phyloP scores from a whole-genome alignment of 1,139 yeast genomes.

The Geotrichum macrosporum region DNA sequence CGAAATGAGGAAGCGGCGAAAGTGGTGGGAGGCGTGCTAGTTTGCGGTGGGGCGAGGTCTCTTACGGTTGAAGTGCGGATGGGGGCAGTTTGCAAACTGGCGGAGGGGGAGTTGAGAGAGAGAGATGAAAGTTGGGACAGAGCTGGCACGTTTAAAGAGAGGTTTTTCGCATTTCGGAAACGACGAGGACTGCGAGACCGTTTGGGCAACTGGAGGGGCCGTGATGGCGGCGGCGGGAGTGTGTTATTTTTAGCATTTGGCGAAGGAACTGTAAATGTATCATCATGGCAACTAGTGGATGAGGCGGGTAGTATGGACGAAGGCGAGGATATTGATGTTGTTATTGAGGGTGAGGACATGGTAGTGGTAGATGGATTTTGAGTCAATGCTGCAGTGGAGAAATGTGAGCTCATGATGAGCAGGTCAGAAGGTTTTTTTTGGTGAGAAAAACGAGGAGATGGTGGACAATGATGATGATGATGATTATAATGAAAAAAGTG shows the following conservation, averaged over 20 bases:
- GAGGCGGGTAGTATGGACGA: background rate
- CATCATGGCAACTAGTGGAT: background rate
- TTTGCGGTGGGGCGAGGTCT: slow-evolving; percentile 6
- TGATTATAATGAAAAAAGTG: too few species aligned
- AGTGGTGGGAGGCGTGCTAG: slow-evolving; percentile 4
- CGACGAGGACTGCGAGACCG: slow-evolving; percentile 7
- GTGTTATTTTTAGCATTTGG: background rate
- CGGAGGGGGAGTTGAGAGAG: slow-evolving; percentile 8
- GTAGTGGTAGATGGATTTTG: background rate
- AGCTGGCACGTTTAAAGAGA: slow-evolving; percentile 18
- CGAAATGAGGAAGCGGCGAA: slow-evolving; percentile 8
- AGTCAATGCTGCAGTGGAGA: background rate
- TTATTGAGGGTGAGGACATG: background rate
- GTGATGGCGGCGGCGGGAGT: slow-evolving; percentile 17
- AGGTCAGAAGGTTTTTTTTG: slow-evolving; percentile 7
- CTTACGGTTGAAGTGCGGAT: background rate
- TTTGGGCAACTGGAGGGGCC: slow-evolving; percentile 10
- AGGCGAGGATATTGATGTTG: background rate
- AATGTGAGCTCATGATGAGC: slow-evolving; percentile 6
- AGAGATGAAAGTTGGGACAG: slow-evolving; percentile 12
- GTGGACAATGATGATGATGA: too few species aligned
- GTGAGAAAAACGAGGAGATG: too few species aligned
- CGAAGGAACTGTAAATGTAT: background rate
- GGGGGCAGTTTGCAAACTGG: slow-evolving; percentile 1
- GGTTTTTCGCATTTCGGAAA: slow-evolving; percentile 16